A percentile compares a stretch with the other conserved stretches of the same genome.
Evolutionary conservation across 345 rosid genomes (phyloP).

Genomic region (Lepidium aucheri): DNA sequence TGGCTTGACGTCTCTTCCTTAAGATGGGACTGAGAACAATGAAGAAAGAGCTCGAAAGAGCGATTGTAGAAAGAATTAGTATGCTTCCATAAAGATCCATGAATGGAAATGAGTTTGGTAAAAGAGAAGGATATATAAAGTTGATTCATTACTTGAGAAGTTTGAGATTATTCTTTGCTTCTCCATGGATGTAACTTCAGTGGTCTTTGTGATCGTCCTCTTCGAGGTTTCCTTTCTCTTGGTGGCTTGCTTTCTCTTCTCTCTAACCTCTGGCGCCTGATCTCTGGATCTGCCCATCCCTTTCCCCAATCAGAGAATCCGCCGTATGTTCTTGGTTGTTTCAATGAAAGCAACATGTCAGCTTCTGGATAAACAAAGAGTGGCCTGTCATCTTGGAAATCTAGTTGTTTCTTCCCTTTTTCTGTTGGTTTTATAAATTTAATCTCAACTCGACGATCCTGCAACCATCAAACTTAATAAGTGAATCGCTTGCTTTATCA

Average conservation of each 20-base stretch:
- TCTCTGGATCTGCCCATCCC: conserved; percentile 94
- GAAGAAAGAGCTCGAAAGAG: conserved; percentile 41
- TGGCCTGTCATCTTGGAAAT: conserved; percentile 26
- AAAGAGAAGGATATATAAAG: neutral
- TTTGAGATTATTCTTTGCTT: conserved; percentile 23
- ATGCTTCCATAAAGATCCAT: conserved; percentile 28
- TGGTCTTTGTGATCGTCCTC: conserved; percentile 1
- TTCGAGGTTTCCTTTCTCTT: conserved; percentile 5
- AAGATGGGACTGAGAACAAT: conserved; percentile 26
- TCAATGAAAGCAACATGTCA: conserved; percentile 57
- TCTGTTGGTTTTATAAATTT: conserved; percentile 50
- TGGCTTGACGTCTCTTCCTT: conserved; percentile 32
- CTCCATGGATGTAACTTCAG: conserved; percentile 7
- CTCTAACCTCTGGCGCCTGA: conserved; percentile 49
- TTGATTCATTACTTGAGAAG: conserved; percentile 13
- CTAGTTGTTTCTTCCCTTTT: conserved; percentile 47
- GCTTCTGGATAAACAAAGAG: conserved; percentile 66
- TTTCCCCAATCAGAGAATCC: conserved; percentile 69
- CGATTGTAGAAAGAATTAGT: conserved; percentile 26
- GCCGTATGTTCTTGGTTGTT: conserved; percentile 30
- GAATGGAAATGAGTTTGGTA: neutral
- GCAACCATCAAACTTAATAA: conserved; percentile 11
- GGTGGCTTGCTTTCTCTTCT: conserved; percentile 19
- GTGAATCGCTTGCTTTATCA: neutral
- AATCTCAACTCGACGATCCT: conserved; percentile 71